A percentile compares a stretch with the other conserved stretches of the same genome.
Evolutionary conservation across 768 basidiomycete genomes (phyloP).

Genomic region (Termitomyces titanicus): DNA sequence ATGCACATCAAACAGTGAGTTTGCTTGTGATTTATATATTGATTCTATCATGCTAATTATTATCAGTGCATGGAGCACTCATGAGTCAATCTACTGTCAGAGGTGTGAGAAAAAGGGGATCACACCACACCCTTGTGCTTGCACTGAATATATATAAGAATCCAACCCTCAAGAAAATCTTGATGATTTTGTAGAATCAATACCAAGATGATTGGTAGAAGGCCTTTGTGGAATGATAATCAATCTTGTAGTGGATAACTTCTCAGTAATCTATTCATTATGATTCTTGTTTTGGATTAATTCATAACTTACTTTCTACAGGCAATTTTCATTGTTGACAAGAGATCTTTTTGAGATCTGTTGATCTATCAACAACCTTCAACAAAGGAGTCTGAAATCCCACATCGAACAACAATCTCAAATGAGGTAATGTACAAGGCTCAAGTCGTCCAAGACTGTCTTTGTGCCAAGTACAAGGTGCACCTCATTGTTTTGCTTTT

Average conservation of each 20-base stretch:
- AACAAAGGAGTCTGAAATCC: constrained; percentile 12
- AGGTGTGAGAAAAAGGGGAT: background rate
- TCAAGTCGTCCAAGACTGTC: background rate
- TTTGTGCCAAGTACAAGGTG: constrained; percentile 8
- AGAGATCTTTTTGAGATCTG: constrained; percentile 3
- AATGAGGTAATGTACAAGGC: constrained; percentile 12
- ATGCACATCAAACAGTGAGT: constrained; percentile 8
- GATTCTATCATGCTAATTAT: background rate
- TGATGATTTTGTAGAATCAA: constrained; percentile 4
- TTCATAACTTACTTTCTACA: background rate
- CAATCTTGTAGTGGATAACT: constrained; percentile 5
- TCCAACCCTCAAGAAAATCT: constrained; percentile 5
- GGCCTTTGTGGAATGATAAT: constrained; percentile 11
- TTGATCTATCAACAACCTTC: constrained; percentile 10
- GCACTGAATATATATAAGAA: background rate
- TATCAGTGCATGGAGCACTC: background rate
- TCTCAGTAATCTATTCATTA: background rate
- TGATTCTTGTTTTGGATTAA: background rate
- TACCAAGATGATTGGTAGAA: constrained; percentile 7
- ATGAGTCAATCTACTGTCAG: background rate
- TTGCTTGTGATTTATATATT: background rate
- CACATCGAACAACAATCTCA: constrained; percentile 7
- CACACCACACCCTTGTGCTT: background rate
- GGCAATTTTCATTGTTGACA: constrained; percentile 8
- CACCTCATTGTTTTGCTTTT: background rate